Evolutionary conservation across 2,329 filamentous ascomycete species (phyloP).

Genomic region (Podosphaera fusca): DNA sequence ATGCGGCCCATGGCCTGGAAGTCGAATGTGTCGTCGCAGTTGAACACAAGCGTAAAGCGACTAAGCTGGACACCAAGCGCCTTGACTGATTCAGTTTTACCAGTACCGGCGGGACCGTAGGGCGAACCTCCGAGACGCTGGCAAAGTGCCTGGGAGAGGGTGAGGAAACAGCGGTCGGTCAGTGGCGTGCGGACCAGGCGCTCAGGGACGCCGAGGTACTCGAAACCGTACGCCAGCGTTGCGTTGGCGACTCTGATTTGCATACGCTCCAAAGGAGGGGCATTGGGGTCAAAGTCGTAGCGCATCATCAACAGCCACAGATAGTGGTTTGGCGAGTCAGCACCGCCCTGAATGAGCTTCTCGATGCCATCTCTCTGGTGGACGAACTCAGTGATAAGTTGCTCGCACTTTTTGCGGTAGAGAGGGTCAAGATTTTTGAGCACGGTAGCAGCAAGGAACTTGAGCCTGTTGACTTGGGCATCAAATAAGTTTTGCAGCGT

Average conservation of each 20-base stretch:
- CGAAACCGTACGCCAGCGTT: slow-evolving; percentile 84
- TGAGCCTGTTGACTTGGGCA: slow-evolving; percentile 62
- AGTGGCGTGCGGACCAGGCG: slow-evolving; percentile 89
- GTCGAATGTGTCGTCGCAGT: slow-evolving; percentile 98
- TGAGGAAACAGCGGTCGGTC: slow-evolving; percentile 95
- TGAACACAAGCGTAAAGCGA: slow-evolving; percentile 95
- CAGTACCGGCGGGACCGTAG: slow-evolving; percentile 90
- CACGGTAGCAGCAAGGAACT: slow-evolving; percentile 69
- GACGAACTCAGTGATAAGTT: slow-evolving; percentile 95
- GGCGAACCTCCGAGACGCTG: slow-evolving; percentile 91
- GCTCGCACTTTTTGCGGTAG: slow-evolving; percentile 87
- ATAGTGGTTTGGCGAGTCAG: slow-evolving; percentile 59
- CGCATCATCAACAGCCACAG: slow-evolving; percentile 94
- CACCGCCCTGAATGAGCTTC: slow-evolving; percentile 56
- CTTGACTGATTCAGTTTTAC: slow-evolving; percentile 98
- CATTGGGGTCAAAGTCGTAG: slow-evolving; percentile 66
- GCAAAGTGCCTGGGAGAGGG: slow-evolving; percentile 83
- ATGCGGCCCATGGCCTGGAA: slow-evolving; percentile 99
- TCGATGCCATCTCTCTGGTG: slow-evolving; percentile 89
- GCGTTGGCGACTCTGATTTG: slow-evolving; percentile 95
- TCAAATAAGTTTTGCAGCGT: slow-evolving; percentile 50
- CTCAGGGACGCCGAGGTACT: slow-evolving; percentile 91
- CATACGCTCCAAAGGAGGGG: slow-evolving; percentile 62
- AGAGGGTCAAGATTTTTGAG: slow-evolving; percentile 73
- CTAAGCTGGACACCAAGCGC: slow-evolving; percentile 89